These are phyloP conservation scores for Schoenoplectus triqueter DNA, from an alignment of 202 grass and related monocot genomes.

Conservation along the genomic window DNA sequence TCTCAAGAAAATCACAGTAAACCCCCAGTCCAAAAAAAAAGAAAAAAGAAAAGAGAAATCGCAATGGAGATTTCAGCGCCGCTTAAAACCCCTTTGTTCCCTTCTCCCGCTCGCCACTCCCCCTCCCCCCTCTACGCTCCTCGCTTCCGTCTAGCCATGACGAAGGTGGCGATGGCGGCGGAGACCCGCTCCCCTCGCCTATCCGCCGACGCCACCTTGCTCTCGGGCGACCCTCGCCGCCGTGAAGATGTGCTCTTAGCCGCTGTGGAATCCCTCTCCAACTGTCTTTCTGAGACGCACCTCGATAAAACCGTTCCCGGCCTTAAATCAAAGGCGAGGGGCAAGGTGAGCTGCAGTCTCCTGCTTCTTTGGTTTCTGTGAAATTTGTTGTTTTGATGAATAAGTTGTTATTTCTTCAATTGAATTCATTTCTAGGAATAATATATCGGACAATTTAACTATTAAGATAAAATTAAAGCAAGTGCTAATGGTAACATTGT, in stretches of 20 bases:
- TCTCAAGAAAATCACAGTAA: neutral
- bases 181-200: neutral
- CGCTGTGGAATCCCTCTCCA: conserved; percentile 47
- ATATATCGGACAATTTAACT: neutral
- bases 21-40: neutral
- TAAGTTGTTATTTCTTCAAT: conserved; percentile 6
- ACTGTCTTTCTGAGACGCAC: conserved; percentile 79
- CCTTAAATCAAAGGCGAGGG: conserved; percentile 62
- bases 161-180: conserved; percentile 25
- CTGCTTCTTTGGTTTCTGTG: neutral
- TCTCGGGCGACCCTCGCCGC: conserved; percentile 57
- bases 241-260: conserved; percentile 63
- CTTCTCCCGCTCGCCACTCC: conserved; percentile 6
- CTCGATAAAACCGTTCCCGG: conserved; percentile 70
- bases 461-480: neutral
- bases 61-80: conserved; percentile 20
- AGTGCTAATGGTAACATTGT: neutral
- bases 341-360: conserved; percentile 61
- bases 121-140: conserved; percentile 32
- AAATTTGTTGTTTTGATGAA: neutral
- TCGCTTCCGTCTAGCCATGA: conserved; percentile 31
- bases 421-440: neutral
- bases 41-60: neutral
- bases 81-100: conserved; percentile 21
- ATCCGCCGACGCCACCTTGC: conserved; percentile 37